These are phyloP conservation scores for Starmerella sirachaensis DNA, from an alignment of 805 yeast genomes.

Conservation along the genomic window DNA sequence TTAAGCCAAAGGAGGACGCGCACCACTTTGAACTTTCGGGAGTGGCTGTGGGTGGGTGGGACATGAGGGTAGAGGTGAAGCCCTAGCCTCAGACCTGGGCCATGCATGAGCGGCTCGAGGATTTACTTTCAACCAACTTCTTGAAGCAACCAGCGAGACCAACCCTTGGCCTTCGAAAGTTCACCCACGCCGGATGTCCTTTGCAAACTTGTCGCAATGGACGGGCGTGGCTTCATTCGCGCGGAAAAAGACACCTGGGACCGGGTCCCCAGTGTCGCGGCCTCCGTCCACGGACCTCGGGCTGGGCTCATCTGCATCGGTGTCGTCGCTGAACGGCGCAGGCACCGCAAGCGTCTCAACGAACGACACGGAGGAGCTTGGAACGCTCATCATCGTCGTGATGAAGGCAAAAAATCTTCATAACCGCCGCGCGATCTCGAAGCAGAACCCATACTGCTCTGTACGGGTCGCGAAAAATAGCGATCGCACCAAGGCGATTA, in stretches of 20 bases:
- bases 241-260: background rate
- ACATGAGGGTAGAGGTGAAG: too few species aligned
- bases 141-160: background rate
- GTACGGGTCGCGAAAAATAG: constrained; percentile 72
- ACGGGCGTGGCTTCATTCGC: too few species aligned
- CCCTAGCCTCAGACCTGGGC: too few species aligned
- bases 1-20: too few species aligned
- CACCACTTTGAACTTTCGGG: too few species aligned
- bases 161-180: background rate
- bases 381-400: constrained; percentile 61
- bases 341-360: too few species aligned
- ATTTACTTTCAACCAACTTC: background rate
- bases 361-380: constrained; percentile 29
- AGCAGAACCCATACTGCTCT: constrained; percentile 85
- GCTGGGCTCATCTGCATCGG: background rate
- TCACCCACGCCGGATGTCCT: background rate
- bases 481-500: constrained; percentile 61
- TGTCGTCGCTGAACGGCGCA: too few species aligned
- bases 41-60: too few species aligned
- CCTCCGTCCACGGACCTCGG: too few species aligned
- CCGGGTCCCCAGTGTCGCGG: background rate
- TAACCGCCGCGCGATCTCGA: constrained; percentile 73
- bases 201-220: constrained; percentile 6
- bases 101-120: too few species aligned
- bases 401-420: constrained; percentile 77